Percentiles rank a stretch among this genome's conserved stretches.
Conservation (phyloP, 2,329 filamentous ascomycete genomes). For the Penicillium sp. region DNA sequence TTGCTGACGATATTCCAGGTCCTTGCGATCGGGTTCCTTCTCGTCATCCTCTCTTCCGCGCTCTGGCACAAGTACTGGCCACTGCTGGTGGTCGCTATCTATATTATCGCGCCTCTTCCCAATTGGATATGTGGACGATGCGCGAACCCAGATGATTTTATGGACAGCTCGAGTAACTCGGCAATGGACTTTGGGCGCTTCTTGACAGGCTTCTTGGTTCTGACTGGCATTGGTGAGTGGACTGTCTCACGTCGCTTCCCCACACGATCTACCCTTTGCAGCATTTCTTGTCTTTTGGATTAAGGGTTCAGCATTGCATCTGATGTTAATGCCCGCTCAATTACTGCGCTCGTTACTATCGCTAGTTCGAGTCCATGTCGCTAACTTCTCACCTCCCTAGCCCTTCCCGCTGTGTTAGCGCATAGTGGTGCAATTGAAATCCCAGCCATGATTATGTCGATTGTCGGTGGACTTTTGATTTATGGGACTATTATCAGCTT, state of each 20-base stretch:
- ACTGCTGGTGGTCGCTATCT: constrained; percentile 90
- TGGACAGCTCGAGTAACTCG: constrained; percentile 73
- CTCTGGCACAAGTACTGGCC: constrained; percentile 93
- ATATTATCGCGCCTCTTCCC: constrained; percentile 84
- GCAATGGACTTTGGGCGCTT: constrained; percentile 92
- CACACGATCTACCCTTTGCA: neutral
- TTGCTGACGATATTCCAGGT: constrained; percentile 48
- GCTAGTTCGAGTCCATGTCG: neutral
- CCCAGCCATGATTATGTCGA: constrained; percentile 90
- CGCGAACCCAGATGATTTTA: constrained; percentile 91
- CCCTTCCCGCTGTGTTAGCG: constrained; percentile 79
- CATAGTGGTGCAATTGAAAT: constrained; percentile 76
- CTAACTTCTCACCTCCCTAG: constrained; percentile 45
- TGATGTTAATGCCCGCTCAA: neutral
- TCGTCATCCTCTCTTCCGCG: constrained; percentile 95
- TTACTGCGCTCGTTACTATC: no score
- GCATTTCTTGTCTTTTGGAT: neutral
- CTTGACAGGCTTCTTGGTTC: constrained; percentile 87
- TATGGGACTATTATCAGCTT: constrained; percentile 99
- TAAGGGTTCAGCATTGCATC: neutral
- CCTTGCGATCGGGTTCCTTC: constrained; percentile 95
- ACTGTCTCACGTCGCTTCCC: constrained; percentile 1
- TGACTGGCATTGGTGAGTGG: constrained; percentile 90
- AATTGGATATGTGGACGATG: constrained; percentile 93
- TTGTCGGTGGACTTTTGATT: constrained; percentile 85